A percentile compares a stretch with the other conserved stretches of the same genome.
These are phyloP conservation scores for Dentipellis fragilis DNA, from an alignment of 768 basidiomycete genomes.

Conservation along the genomic window DNA sequence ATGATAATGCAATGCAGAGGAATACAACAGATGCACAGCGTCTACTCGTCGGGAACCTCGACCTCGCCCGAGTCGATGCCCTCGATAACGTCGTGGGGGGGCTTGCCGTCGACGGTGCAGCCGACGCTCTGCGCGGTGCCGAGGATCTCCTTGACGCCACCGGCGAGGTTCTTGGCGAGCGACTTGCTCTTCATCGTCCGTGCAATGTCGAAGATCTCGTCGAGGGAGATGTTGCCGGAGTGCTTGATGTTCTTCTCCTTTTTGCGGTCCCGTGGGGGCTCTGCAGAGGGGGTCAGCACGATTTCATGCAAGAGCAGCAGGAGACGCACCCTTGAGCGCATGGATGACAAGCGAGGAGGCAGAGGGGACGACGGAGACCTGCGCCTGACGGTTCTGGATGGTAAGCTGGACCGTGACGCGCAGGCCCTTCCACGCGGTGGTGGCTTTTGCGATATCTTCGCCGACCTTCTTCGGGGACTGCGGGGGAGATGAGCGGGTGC, in stretches of 20 bases:
- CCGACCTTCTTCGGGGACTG: constrained; percentile 99
- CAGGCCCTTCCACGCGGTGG: constrained; percentile 97
- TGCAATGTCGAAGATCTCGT: constrained; percentile 92
- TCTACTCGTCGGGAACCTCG: constrained; percentile 79
- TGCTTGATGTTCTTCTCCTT: constrained; percentile 99
- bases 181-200: constrained; percentile 95
- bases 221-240: constrained; percentile 84
- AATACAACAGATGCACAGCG: constrained; percentile 8
- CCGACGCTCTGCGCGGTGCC: constrained; percentile 96
- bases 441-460: constrained; percentile 99
- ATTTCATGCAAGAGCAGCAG: neutral
- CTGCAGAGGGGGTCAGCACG: constrained; percentile 30
- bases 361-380: constrained; percentile 92
- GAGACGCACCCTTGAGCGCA: constrained; percentile 84
- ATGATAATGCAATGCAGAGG: neutral
- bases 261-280: constrained; percentile 98
- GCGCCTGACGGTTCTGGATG: constrained; percentile 99
- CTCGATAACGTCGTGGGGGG: constrained; percentile 90
- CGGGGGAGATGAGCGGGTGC: constrained; percentile 5
- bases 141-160: constrained; percentile 93
- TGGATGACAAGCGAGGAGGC: constrained; percentile 96
- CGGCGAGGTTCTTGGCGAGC: constrained; percentile 82
- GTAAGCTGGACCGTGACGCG: constrained; percentile 98
- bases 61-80: constrained; percentile 76
- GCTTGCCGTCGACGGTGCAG: constrained; percentile 90